These are phyloP conservation scores for button mushroom (Agaricus bisporus) DNA, from an alignment of 768 basidiomycete species.

Conservation along the genomic window DNA sequence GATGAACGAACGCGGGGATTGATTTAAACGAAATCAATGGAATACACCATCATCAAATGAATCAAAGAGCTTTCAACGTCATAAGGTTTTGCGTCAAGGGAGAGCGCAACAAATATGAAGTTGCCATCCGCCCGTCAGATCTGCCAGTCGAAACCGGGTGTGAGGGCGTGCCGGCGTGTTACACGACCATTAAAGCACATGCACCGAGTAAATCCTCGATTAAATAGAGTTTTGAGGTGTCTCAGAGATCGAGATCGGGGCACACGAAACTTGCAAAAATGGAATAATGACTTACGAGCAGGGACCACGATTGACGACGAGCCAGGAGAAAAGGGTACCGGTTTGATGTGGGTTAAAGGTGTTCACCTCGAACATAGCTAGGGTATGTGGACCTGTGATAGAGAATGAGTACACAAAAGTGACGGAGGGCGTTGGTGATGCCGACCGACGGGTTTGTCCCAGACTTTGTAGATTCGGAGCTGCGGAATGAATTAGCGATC, in stretches of 20 bases:
- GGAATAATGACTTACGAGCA: constrained; percentile 49
- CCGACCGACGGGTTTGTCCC: constrained; percentile 58
- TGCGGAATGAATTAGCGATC: constrained; percentile 18
- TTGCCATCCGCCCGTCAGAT: too few relatives aligned
- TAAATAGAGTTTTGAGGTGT: background rate
- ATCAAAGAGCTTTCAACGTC: too few relatives aligned
- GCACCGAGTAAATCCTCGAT: background rate
- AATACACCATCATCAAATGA: background rate
- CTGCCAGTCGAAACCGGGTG: too few relatives aligned
- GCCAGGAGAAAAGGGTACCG: constrained; percentile 63
- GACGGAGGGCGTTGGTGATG: background rate
- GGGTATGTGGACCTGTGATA: constrained; percentile 55
- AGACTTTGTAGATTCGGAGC: constrained; percentile 57
- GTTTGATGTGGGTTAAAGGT: constrained; percentile 63
- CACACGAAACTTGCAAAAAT: background rate
- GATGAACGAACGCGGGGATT: background rate
- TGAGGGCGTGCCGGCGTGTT: too few relatives aligned
- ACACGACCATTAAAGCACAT: background rate
- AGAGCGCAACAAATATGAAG: too few relatives aligned
- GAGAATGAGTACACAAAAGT: background rate
- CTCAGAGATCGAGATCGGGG: too few relatives aligned
- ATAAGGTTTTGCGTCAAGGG: too few relatives aligned
- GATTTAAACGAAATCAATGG: background rate
- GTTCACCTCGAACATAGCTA: constrained; percentile 69
- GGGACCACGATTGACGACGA: constrained; percentile 61